These are phyloP conservation scores for Hanseniaspora pseudoguilliermondii DNA, from an alignment of 805 yeast species.

Conservation along the genomic window DNA sequence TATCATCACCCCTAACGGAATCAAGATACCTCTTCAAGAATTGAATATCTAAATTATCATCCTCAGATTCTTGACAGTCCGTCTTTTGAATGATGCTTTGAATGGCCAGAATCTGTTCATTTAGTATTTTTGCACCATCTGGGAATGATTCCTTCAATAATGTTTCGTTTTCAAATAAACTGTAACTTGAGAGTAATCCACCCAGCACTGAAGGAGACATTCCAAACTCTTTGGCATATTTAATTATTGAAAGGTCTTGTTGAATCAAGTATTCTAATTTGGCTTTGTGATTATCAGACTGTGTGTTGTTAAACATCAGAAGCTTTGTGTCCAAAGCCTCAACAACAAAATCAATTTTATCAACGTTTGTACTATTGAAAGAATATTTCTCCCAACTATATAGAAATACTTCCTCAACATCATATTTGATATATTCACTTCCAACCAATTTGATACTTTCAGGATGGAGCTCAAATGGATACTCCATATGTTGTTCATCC, in stretches of 20 bases:
- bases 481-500: neutral
- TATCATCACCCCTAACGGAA: too few species aligned
- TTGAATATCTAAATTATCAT: neutral
- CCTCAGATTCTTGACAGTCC: neutral
- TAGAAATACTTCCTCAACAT: slow-evolving; percentile 55
- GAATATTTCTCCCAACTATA: slow-evolving; percentile 71
- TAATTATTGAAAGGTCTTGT: slow-evolving; percentile 50
- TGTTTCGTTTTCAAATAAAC: slow-evolving; percentile 45
- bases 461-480: neutral
- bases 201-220: slow-evolving; percentile 94
- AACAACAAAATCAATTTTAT: slow-evolving; percentile 24
- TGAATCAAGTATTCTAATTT: slow-evolving; percentile 55
- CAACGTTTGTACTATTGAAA: slow-evolving; percentile 39
- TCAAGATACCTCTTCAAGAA: too few species aligned
- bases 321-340: slow-evolving; percentile 75
- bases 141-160: slow-evolving; percentile 8
- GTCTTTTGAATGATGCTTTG: neutral
- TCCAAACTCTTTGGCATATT: slow-evolving; percentile 68
- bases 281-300: slow-evolving; percentile 10
- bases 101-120: slow-evolving; percentile 36
- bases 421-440: slow-evolving; percentile 20
- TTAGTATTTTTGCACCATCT: slow-evolving; percentile 38
- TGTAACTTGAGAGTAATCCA: slow-evolving; percentile 70
- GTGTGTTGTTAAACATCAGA: slow-evolving; percentile 47
- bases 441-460: neutral